Conservation (phyloP, 495 filamentous ascomycete genomes). For the Halenospora varia region DNA sequence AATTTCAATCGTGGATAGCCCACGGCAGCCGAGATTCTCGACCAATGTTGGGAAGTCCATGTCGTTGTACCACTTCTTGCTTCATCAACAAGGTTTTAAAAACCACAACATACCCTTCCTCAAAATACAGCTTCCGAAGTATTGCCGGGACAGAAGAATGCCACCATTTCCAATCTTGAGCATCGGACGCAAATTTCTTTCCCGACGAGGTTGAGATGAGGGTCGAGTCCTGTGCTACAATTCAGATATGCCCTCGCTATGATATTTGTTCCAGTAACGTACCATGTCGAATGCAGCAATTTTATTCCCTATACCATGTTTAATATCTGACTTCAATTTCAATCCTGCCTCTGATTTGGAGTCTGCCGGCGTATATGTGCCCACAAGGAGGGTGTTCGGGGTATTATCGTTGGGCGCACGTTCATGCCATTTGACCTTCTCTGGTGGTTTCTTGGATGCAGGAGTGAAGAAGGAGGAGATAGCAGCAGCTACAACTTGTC, state of each 20-base stretch:
- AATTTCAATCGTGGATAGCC: too few relatives aligned
- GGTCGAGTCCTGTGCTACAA: conserved; percentile 68
- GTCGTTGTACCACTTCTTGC: too few relatives aligned
- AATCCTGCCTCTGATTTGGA: too few relatives aligned
- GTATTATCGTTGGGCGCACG: conserved; percentile 39
- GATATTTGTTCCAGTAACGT: conserved; percentile 26
- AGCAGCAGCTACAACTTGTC: conserved; percentile 47
- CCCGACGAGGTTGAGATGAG: conserved; percentile 77
- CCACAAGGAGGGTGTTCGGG: conserved; percentile 65
- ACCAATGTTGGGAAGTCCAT: too few relatives aligned
- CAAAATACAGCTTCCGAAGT: conserved; percentile 56
- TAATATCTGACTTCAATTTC: conserved; percentile 25
- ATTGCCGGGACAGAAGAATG: conserved; percentile 60
- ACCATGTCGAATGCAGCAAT: conserved; percentile 93
- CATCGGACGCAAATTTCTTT: conserved; percentile 66
- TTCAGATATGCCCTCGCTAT: background rate
- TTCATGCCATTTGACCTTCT: conserved; percentile 71
- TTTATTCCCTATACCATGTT: conserved; percentile 37
- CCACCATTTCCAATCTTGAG: conserved; percentile 96
- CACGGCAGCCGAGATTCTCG: too few relatives aligned
- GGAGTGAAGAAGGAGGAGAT: conserved; percentile 89
- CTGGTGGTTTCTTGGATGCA: conserved; percentile 76
- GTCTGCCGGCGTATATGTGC: conserved; percentile 49
- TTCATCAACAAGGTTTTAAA: background rate
- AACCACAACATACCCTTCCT: conserved; percentile 56